These are phyloP conservation scores for Ensete ventricosum DNA, from an alignment of 176 grass and related monocot species.

Conservation along the genomic window DNA sequence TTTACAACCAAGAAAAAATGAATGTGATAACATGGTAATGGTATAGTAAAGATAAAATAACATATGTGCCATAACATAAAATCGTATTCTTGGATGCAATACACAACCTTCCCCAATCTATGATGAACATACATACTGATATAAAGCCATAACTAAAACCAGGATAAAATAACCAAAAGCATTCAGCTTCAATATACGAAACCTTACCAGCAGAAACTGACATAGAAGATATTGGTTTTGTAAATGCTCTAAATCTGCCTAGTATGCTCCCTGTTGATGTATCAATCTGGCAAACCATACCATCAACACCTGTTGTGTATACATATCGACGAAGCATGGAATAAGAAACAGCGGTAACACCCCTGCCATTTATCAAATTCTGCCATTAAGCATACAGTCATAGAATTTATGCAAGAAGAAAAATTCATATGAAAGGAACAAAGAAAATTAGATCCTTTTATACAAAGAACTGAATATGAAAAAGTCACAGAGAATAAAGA, in stretches of 20 bases:
- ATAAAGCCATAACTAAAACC: neutral
- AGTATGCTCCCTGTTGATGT: slow-evolving; percentile 37
- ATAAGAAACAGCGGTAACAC: slow-evolving; percentile 63
- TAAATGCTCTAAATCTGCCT: slow-evolving; percentile 54
- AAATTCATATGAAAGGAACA: neutral
- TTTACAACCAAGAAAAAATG: too few species aligned
- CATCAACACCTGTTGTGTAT: slow-evolving; percentile 75
- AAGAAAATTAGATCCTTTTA: neutral
- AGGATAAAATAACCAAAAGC: neutral
- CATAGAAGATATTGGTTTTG: slow-evolving; percentile 74
- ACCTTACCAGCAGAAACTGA: slow-evolving; percentile 75
- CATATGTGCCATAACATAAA: too few species aligned
- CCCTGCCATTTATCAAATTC: slow-evolving; percentile 33
- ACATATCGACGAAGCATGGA: slow-evolving; percentile 35
- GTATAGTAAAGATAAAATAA: too few species aligned
- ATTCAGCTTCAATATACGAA: neutral
- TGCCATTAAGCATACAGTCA: neutral
- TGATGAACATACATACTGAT: neutral
- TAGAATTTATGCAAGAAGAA: neutral
- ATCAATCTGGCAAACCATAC: slow-evolving; percentile 89
- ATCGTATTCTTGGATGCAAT: neutral
- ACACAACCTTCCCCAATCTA: neutral
- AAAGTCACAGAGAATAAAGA: neutral
- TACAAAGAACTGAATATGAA: neutral
- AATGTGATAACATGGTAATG: too few species aligned